Evolutionary conservation across 805 yeast genomes (phyloP).

Genomic region (Pichia nakasei): DNA sequence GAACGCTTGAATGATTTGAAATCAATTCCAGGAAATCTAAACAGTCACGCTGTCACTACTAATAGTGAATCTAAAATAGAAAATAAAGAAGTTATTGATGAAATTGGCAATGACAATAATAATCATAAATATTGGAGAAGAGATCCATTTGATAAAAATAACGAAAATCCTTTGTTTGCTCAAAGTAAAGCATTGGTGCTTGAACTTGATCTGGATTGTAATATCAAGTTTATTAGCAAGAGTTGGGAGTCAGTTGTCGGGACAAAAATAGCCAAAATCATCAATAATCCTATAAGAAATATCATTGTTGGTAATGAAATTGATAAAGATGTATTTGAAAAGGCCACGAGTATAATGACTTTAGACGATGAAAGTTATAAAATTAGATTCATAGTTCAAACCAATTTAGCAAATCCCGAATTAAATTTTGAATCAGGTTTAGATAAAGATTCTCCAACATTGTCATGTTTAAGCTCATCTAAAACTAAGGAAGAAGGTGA

Average conservation of each 20-base stretch:
- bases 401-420: slow-evolving; percentile 14
- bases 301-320: slow-evolving; percentile 57
- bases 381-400: slow-evolving; percentile 54
- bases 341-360: slow-evolving; percentile 64
- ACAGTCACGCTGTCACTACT: neutral
- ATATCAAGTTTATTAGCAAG: slow-evolving; percentile 61
- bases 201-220: slow-evolving; percentile 76
- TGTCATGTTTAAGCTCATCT: neutral
- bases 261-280: slow-evolving; percentile 45
- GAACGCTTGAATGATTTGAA: neutral
- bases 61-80: neutral
- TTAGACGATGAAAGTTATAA: slow-evolving; percentile 68
- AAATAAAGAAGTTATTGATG: no score
- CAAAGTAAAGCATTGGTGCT: slow-evolving; percentile 48
- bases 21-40: no score
- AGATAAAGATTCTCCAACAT: neutral
- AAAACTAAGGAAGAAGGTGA: neutral
- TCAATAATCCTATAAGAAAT: slow-evolving; percentile 47
- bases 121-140: neutral
- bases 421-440: neutral
- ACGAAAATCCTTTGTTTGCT: neutral
- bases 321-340: slow-evolving; percentile 59
- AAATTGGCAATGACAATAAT: no score
- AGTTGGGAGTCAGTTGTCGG: slow-evolving; percentile 79
- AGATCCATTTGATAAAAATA: neutral